Percentiles rank a stretch among this genome's conserved stretches.
Evolutionary conservation across 805 yeast genomes (phyloP).

Genomic region (Metschnikowia kunwiensis): DNA sequence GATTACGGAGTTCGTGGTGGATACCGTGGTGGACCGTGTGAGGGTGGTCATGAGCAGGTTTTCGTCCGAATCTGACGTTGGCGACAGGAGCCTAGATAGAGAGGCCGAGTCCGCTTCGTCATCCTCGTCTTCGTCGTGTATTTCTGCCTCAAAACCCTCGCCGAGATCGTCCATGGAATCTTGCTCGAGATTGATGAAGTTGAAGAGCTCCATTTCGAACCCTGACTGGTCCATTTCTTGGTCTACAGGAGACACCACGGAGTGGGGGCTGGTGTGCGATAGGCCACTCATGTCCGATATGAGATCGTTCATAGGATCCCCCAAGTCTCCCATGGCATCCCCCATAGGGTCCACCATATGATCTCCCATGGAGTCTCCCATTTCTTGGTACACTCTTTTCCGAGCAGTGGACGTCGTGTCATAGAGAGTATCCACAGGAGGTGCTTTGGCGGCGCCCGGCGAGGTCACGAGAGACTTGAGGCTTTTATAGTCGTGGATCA

Average conservation of each 20-base stretch:
- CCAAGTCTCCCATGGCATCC: too few relatives aligned
- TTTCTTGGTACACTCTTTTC: constrained; percentile 18
- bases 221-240: constrained; percentile 6
- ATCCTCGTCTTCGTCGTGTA: constrained; percentile 22
- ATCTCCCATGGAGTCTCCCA: constrained; percentile 14
- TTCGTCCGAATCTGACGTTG: constrained; percentile 31
- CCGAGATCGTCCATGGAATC: constrained; percentile 19
- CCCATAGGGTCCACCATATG: too few relatives aligned
- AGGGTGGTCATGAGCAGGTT: constrained; percentile 38
- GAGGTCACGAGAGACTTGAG: constrained; percentile 30
- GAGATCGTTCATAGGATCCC: constrained; percentile 25
- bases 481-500: constrained; percentile 41
- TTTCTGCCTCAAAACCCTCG: constrained; percentile 3
- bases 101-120: constrained; percentile 23
- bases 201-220: constrained; percentile 21
- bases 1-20: constrained; percentile 27
- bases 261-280: constrained; percentile 20
- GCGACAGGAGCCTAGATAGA: constrained; percentile 39
- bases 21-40: constrained; percentile 42
- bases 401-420: constrained; percentile 21
- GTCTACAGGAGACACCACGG: constrained; percentile 9
- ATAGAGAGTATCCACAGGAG: constrained; percentile 11
- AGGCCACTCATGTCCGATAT: constrained; percentile 29
- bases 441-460: constrained; percentile 3
- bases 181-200: constrained; percentile 27